Percentiles rank a stretch among this genome's conserved stretches.
Evolutionary conservation across 2,329 filamentous ascomycete genomes (phyloP).

Genomic region (Rugonectria rugulosa): DNA sequence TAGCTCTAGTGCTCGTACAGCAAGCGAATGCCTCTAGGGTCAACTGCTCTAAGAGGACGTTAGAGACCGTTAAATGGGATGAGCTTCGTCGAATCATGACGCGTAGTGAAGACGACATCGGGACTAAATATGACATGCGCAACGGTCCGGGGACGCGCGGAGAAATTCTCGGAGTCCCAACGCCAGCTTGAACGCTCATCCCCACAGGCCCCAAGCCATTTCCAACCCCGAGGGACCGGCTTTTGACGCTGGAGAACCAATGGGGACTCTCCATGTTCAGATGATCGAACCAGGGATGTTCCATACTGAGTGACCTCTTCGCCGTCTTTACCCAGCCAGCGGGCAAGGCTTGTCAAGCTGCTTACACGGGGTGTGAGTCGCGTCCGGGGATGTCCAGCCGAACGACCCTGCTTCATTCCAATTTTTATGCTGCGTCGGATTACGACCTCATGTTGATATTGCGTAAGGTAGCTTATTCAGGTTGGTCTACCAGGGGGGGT

Average conservation of each 20-base stretch:
- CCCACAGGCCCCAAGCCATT: slow-evolving; percentile 18
- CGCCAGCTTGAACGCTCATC: slow-evolving; percentile 25
- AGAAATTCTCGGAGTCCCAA: slow-evolving; percentile 43
- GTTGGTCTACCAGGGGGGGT: slow-evolving; percentile 8
- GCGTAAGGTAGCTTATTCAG: slow-evolving; percentile 10
- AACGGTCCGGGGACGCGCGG: slow-evolving; percentile 23
- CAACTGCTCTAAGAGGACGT: slow-evolving; percentile 28
- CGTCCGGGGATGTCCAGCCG: slow-evolving; percentile 6
- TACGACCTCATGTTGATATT: neutral
- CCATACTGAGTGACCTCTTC: neutral
- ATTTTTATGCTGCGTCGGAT: neutral
- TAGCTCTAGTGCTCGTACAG: too few species aligned
- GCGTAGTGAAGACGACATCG: slow-evolving; percentile 42
- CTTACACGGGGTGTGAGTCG: slow-evolving; percentile 3
- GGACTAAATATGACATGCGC: slow-evolving; percentile 35
- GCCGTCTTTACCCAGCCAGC: neutral
- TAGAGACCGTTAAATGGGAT: slow-evolving; percentile 27
- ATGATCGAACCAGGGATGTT: neutral
- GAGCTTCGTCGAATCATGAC: slow-evolving; percentile 32
- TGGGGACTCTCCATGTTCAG: slow-evolving; percentile 10
- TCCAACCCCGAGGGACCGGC: slow-evolving; percentile 6
- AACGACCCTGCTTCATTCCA: neutral
- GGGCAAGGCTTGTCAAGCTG: neutral
- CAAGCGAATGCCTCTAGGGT: neutral
- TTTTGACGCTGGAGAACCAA: slow-evolving; percentile 6